Evolutionary conservation across 2,329 filamentous ascomycete species (phyloP).

Genomic region (Paecilomyces niveus): DNA sequence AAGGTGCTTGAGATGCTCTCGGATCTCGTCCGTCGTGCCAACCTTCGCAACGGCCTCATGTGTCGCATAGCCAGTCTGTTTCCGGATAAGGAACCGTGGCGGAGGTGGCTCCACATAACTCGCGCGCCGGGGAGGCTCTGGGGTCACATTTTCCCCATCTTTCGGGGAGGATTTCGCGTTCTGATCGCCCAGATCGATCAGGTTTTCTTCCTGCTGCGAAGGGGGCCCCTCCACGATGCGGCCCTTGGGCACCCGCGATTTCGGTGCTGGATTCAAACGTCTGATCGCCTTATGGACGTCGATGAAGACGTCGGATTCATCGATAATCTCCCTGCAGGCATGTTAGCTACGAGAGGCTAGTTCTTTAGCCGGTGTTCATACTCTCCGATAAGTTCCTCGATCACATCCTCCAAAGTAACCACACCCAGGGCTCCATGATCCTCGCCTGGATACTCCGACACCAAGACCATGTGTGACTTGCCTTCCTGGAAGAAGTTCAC

Average conservation of each 20-base stretch:
- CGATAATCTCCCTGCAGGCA: conserved; percentile 78
- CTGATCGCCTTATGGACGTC: conserved; percentile 98
- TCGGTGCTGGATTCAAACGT: conserved; percentile 76
- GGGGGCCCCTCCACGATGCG: conserved; percentile 45
- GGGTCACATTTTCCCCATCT: conserved; percentile 11
- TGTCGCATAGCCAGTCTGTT: conserved; percentile 24
- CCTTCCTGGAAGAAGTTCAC: conserved; percentile 99
- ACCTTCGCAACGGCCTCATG: conserved; percentile 37
- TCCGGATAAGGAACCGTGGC: conserved; percentile 32
- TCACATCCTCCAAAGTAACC: conserved; percentile 94
- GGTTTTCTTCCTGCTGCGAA: conserved; percentile 23
- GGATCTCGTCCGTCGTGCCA: conserved; percentile 48
- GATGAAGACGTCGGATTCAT: conserved; percentile 96
- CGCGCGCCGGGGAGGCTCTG: conserved; percentile 15
- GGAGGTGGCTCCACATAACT: conserved; percentile 29
- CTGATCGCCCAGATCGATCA: conserved; percentile 44
- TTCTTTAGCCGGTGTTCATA: conserved; percentile 31
- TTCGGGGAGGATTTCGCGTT: conserved; percentile 20
- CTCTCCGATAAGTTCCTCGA: conserved; percentile 97
- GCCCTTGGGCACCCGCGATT: conserved; percentile 58
- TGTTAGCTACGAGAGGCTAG: conserved; percentile 12
- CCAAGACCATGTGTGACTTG: conserved; percentile 97
- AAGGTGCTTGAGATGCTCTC: conserved; percentile 55
- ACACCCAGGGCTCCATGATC: conserved; percentile 86
- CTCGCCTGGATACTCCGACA: conserved; percentile 85